Base-by-base conservation (phyloP, 1,284 basidiomycete species). In the Erythrobasidium hasegawianum region DNA sequence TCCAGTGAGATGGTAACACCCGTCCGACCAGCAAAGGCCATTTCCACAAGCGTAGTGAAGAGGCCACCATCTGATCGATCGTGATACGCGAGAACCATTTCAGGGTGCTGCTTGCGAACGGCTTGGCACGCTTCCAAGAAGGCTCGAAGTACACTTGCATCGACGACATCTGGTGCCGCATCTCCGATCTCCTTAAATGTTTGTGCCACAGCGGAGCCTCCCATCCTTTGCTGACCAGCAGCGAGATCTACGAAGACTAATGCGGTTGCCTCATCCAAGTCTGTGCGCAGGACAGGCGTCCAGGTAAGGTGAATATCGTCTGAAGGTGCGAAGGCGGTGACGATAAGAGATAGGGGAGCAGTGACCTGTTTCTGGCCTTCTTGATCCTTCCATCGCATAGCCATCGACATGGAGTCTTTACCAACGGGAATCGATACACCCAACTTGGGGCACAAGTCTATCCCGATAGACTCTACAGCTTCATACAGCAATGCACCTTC, bases 341-440 rank as follows among this genome's bases (percentile, higher is more conserved):
- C 85, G 75, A 97, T 90, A 71, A 96, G 81, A 22, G 93, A 96
- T 57, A 97, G 78, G 1, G 95, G 96, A 2, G 95, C 84, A 49
- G 86, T 94, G 67, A 98, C 90, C 74, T 93, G 87, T 68, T 86
- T 86, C 74, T 85, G 80, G 8, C 81, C 81, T 27, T 87, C 77
- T 59, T 76, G 82, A 47, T 77, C 78, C 22, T 79, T 71, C 95
- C 95, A 99, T 73, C 87, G 88, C 95, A 97, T 98, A 68, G 89
- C 88, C 95, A 98, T 99, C 38, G 90, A 94, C 96, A 99, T 97
- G 2, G 93, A 97, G 78, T 99, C 95, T 80, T 99, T 99, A 33
- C 96, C 95, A 39, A 98, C 95, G 0, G 95, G 96, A 58, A 99
- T 92, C 24, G 92, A 89, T 22, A 98, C 81, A 11, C 95, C 94